A percentile compares a stretch with the other conserved stretches of the same genome.
phyloP scores from a whole-genome alignment of 352 stramenopile genomes.

The Globisporangium viniferum region DNA sequence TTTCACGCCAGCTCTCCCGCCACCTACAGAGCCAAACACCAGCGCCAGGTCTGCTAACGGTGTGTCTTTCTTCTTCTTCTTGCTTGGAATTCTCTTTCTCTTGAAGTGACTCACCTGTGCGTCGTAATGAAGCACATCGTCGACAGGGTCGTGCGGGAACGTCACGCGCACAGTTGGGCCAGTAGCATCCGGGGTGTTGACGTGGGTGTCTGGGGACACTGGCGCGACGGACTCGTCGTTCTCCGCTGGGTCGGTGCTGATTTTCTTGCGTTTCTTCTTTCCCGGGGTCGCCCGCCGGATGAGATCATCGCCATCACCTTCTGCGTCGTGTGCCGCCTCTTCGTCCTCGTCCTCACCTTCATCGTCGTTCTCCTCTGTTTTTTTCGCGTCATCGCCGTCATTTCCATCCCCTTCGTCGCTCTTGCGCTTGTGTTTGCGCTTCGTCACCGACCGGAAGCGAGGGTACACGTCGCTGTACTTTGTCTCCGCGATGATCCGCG shows the following conservation, averaged over 20 bases:
- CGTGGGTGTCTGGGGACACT: slow-evolving; percentile 61
- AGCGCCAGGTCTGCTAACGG: slow-evolving; percentile 21
- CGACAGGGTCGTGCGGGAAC: slow-evolving; percentile 41
- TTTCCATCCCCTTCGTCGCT: slow-evolving; percentile 32
- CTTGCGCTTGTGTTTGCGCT: slow-evolving; percentile 35
- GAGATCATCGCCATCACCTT: slow-evolving; percentile 44
- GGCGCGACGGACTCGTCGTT: slow-evolving; percentile 64
- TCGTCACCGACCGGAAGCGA: slow-evolving; percentile 46
- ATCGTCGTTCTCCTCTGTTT: slow-evolving; percentile 50
- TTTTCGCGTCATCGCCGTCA: slow-evolving; percentile 44
- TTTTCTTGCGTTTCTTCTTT: slow-evolving; percentile 57
- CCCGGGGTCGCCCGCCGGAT: slow-evolving; percentile 24
- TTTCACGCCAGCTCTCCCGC: not conserved
- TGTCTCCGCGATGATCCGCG: slow-evolving; percentile 58
- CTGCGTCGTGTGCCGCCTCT: slow-evolving; percentile 20
- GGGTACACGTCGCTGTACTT: slow-evolving; percentile 63
- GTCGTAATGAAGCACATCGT: slow-evolving; percentile 35
- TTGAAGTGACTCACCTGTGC: slow-evolving; percentile 57
- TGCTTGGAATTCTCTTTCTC: slow-evolving; percentile 30
- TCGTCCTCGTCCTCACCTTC: slow-evolving; percentile 59
- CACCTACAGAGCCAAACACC: slow-evolving; percentile 22
- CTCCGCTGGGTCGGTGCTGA: slow-evolving; percentile 29
- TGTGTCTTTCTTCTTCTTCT: slow-evolving; percentile 1
- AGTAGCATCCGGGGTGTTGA: slow-evolving; percentile 54
- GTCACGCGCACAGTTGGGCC: slow-evolving; percentile 53